Evolutionary conservation across 1,139 yeast species (phyloP).

Genomic region (Suhomyces maxii): DNA sequence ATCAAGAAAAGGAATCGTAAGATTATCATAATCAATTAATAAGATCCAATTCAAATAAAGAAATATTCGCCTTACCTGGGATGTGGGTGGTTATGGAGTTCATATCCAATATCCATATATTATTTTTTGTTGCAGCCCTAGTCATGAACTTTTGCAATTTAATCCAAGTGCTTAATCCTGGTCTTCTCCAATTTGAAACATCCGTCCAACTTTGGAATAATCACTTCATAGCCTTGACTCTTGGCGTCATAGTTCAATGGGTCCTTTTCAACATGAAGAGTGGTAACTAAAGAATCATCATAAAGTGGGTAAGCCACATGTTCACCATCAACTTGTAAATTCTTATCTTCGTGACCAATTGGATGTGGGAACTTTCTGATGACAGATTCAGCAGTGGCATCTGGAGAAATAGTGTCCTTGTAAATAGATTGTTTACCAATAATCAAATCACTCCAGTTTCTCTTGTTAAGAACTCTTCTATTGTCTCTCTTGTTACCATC

Average conservation of each 20-base stretch:
- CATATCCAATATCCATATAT: too few species aligned
- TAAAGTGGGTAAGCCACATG: conserved; percentile 52
- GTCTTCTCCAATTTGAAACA: conserved; percentile 33
- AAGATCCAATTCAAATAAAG: too few species aligned
- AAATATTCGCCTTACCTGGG: too few species aligned
- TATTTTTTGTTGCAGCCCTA: too few species aligned
- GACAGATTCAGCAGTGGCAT: conserved; percentile 10
- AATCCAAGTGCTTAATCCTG: conserved; percentile 34
- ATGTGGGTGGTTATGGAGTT: too few species aligned
- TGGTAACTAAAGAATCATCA: conserved; percentile 61
- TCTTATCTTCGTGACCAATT: conserved; percentile 1
- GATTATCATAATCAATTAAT: too few species aligned
- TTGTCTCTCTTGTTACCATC: conserved; percentile 57
- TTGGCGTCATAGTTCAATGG: conserved; percentile 49
- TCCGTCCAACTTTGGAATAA: conserved; percentile 62
- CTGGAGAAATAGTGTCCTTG: conserved; percentile 17
- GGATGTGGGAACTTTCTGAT: conserved; percentile 35
- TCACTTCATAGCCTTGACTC: conserved; percentile 65
- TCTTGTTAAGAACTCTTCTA: conserved; percentile 65
- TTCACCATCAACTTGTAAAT: conserved; percentile 7
- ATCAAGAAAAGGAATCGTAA: too few species aligned
- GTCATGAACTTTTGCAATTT: too few species aligned
- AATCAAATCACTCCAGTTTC: conserved; percentile 69
- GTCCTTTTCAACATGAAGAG: conserved; percentile 72
- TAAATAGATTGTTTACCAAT: conserved; percentile 39